These are phyloP conservation scores for Podospora australis DNA, from an alignment of 495 filamentous ascomycete species.

Conservation along the genomic window DNA sequence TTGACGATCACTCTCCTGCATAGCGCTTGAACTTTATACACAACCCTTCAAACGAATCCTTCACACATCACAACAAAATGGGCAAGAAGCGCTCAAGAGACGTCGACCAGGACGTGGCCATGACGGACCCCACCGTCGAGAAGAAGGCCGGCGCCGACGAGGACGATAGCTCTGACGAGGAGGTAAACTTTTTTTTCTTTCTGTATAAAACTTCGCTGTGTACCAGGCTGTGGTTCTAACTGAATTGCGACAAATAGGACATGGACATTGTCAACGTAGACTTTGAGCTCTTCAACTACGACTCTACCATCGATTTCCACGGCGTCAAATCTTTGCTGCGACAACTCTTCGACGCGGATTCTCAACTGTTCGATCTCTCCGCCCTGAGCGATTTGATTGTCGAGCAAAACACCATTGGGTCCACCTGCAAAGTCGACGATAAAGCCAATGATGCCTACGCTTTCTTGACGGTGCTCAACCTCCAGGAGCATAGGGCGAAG, in stretches of 20 bases:
- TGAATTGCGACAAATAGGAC: no score
- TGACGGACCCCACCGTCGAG: constrained; percentile 7
- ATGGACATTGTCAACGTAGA: constrained; percentile 89
- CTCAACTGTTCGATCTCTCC: constrained; percentile 76
- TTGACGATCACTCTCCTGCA: no score
- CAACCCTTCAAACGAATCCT: no score
- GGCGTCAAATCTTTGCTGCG: constrained; percentile 85
- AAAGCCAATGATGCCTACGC: constrained; percentile 93
- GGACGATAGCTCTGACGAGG: constrained; percentile 10
- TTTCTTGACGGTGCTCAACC: constrained; percentile 83
- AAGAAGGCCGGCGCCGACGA: constrained; percentile 1
- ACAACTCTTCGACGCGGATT: constrained; percentile 89
- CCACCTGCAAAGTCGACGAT: constrained; percentile 91
- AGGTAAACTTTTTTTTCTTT: constrained; percentile 6
- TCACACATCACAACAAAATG: constrained; percentile 10
- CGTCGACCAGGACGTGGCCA: constrained; percentile 15
- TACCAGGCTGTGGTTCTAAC: no score
- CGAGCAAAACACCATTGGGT: constrained; percentile 80
- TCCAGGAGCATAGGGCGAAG: constrained; percentile 75
- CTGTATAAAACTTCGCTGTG: no score
- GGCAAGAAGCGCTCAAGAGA: constrained; percentile 21
- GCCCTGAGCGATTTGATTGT: constrained; percentile 82
- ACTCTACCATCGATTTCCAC: constrained; percentile 86
- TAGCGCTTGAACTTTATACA: no score
- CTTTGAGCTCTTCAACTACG: constrained; percentile 97